Base-by-base conservation (phyloP, 306 rosid species). In the Boehmeria nivea region DNA sequence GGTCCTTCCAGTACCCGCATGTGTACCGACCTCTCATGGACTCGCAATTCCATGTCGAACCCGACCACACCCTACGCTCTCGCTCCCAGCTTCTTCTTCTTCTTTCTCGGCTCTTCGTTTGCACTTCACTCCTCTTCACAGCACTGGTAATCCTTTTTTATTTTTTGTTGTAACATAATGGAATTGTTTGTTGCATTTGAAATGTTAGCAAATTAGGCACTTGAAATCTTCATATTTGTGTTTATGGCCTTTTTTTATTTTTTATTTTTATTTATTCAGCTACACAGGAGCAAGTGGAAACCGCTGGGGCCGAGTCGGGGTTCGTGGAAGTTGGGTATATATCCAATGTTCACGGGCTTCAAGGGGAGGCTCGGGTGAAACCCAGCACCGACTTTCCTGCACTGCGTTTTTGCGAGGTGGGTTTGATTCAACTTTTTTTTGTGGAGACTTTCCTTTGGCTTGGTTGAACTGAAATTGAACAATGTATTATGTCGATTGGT, bases 301-400 rank as follows among this genome's bases (percentile, higher is more conserved):
- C 67, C 54, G 68, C 59, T 45, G 26, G 57, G 47, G 21, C 53
- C 16, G 78, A 60, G 61, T 64, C 48, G 3, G 71, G 71, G 23
- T 84, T 80, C 26, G 67, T 87, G 58, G 83, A 83, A 36, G 77
- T 91, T 67, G 99, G 96, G 31, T 81, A 91, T 25, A 43, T 91
- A 57, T 49, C 82, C 8, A 79, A 81, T 51, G 84, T 79, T 68
- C 98, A 91, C 17, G 96, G 98, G 52, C 70, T 81, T 66, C 71
- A 78, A 36, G 99, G 99, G 54, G 83, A 87, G 70, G 36, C 81
- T 62, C 87, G 96, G 46, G 89, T 87, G 40, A 87, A 78, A 12
- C 73, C 93, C 6, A 66, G 37, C 73, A 87, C 95, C 0, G 99
- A 71, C 72, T 84, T 87, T 68, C 96, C 99, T 69, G 86, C 84